These are phyloP conservation scores for Pythium utonaiense DNA, from an alignment of 352 stramenopile species.

Conservation along the genomic window DNA sequence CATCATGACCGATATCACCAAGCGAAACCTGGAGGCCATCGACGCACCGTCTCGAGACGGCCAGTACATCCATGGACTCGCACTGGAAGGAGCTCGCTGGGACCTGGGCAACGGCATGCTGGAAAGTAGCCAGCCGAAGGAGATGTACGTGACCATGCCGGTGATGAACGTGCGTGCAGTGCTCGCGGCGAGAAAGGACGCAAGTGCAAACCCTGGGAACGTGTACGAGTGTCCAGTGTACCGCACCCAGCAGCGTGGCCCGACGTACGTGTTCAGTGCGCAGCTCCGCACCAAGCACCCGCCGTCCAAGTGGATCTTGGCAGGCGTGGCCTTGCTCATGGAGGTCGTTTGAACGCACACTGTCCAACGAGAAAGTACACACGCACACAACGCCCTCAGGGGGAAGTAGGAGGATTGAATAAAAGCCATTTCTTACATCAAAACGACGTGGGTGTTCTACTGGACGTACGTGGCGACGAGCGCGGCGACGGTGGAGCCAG, in stretches of 20 bases:
- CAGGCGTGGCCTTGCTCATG: constrained; percentile 87
- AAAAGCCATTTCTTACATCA: constrained; percentile 1
- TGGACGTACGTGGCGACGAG: constrained; percentile 11
- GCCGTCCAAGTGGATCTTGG: constrained; percentile 88
- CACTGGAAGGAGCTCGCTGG: constrained; percentile 89
- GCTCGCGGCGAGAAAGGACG: constrained; percentile 39
- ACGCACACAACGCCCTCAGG: no score
- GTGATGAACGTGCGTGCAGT: constrained; percentile 88
- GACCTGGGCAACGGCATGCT: constrained; percentile 78
- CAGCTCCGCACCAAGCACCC: constrained; percentile 85
- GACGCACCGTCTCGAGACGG: constrained; percentile 87
- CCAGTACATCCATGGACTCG: constrained; percentile 87
- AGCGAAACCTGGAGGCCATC: constrained; percentile 73
- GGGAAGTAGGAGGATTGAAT: no score
- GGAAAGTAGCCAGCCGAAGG: constrained; percentile 77
- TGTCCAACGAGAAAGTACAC: no score
- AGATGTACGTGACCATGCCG: constrained; percentile 91
- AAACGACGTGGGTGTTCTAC: constrained; percentile 6
- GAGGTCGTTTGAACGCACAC: constrained; percentile 84
- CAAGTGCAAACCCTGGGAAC: constrained; percentile 10
- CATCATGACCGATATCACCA: constrained; percentile 85
- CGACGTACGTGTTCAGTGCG: constrained; percentile 88
- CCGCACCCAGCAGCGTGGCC: constrained; percentile 86
- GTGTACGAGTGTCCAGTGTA: constrained; percentile 90
- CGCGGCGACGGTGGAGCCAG: constrained; percentile 4